Evolutionary conservation across 2,329 filamentous ascomycete genomes (phyloP), one percentile per base, ranked within the genome.

Genomic region (Cadophora luteo-olivacea): DNA sequence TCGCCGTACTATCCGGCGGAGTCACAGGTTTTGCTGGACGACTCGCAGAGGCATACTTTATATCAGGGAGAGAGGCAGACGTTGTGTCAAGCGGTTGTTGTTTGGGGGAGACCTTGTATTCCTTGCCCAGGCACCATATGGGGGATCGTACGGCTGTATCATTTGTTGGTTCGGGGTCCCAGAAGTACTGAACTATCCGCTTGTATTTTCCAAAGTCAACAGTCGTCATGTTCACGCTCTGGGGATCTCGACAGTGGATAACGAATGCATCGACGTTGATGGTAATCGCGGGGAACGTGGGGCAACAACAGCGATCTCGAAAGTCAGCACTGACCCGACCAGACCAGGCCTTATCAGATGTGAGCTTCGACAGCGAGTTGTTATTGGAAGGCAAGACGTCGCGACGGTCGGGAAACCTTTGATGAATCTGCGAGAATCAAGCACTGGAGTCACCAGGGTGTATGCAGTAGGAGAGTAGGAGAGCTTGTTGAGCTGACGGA

Each of bases 121-220:
- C 80, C 75, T 80, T 80, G 51, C 90, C 90, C 58, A 98, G 84
- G 77, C 94, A 97, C 94, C 95, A 98, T 70, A 97, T 92, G 14
- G 92, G 88, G 41, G 87, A 84, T 71, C 89, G 85, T 48, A 86
- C 84, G 68, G 82, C 79, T 67, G 89, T 84, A 78, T 97, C 90
- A 81, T 97, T 97, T 71, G 87, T 88, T 6, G 94, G 94, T 72
- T 94, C 90, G 0, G 94, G 93, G 75, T 97, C 94, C 91, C 94
- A 97, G 77, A 98, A 91, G 82, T 92, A 93, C 81, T 95, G 92
- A 69, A 97, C 90, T 75, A 97, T 89, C 72, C 92, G 91, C 80
- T 93, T 92, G 77, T 90, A 89, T 74, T 92, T 91, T 74, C 92
- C 88, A 69, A 97, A 83, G 76, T 97, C 92, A 66, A 92, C 87